A percentile compares a stretch with the other conserved stretches of the same genome.
Evolutionary conservation across 371 early-diverging fungal species (phyloP).

Genomic region (Apophysomyces sp.): DNA sequence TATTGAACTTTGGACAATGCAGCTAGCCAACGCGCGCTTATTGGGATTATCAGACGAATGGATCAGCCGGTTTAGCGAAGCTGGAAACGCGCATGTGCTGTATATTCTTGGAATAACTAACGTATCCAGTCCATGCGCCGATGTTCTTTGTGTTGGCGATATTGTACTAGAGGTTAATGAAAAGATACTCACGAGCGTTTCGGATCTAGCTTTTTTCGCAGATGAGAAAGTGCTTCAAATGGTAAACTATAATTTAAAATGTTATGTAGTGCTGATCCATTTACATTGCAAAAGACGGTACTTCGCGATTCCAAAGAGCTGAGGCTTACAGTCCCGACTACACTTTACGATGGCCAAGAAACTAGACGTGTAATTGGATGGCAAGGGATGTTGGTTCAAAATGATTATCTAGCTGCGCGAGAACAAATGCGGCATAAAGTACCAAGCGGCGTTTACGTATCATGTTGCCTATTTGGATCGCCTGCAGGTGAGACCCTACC

Average conservation of each 20-base stretch:
- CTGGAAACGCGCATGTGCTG: constrained; percentile 55
- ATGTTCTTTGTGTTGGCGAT: constrained; percentile 74
- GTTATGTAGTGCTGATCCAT: background rate
- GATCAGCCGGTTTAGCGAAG: constrained; percentile 62
- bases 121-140: constrained; percentile 50
- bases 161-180: constrained; percentile 76
- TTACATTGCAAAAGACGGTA: constrained; percentile 31
- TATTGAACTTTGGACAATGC: constrained; percentile 77
- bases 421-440: constrained; percentile 68
- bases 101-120: constrained; percentile 68
- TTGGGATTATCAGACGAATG: constrained; percentile 77
- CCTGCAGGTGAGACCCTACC: constrained; percentile 64
- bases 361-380: constrained; percentile 72
- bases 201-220: constrained; percentile 52
- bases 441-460: constrained; percentile 76
- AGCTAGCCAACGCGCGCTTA: constrained; percentile 74
- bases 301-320: constrained; percentile 57
- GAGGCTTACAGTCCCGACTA: constrained; percentile 54
- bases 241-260: constrained; percentile 20
- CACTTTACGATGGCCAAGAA: constrained; percentile 51
- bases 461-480: constrained; percentile 65
- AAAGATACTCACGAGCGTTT: constrained; percentile 57
- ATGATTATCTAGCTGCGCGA: constrained; percentile 75
- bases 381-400: constrained; percentile 83
- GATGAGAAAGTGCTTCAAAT: constrained; percentile 26